Evolutionary conservation across 2,329 filamentous ascomycete species (phyloP).

Genomic region (Conoideocrella luteorostrata): DNA sequence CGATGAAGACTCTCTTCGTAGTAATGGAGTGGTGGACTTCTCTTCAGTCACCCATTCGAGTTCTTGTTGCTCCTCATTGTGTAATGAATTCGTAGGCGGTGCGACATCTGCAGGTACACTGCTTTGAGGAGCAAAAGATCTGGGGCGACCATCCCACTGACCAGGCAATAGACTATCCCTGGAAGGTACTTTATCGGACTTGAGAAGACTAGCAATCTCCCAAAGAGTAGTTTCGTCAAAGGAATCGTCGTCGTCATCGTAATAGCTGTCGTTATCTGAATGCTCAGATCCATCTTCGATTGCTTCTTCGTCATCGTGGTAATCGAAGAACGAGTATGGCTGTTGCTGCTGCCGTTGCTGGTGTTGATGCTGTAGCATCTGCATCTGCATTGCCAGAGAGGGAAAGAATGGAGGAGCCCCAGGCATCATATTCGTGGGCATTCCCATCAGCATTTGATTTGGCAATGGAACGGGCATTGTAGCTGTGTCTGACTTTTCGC

Average conservation of each 20-base stretch:
- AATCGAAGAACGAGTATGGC: slow-evolving; percentile 52
- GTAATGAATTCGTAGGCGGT: too few species aligned
- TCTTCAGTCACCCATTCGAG: neutral
- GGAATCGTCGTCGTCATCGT: slow-evolving; percentile 29
- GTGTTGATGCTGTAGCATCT: slow-evolving; percentile 19
- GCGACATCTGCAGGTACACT: neutral
- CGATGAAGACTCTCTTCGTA: neutral
- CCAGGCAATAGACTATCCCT: slow-evolving; percentile 43
- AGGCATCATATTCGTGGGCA: slow-evolving; percentile 44
- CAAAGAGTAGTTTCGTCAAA: slow-evolving; percentile 58
- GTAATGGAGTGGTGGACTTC: neutral
- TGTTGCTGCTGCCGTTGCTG: slow-evolving; percentile 27
- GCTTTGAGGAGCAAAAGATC: neutral
- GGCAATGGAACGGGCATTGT: slow-evolving; percentile 25
- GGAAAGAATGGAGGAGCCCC: slow-evolving; percentile 5
- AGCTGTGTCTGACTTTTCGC: slow-evolving; percentile 53
- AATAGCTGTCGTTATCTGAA: slow-evolving; percentile 19
- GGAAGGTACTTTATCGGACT: slow-evolving; percentile 45
- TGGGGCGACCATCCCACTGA: slow-evolving; percentile 12
- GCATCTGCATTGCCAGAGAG: slow-evolving; percentile 6
- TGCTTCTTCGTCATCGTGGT: slow-evolving; percentile 48
- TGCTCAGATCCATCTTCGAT: slow-evolving; percentile 16
- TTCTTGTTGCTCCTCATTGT: neutral
- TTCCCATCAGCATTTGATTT: slow-evolving; percentile 28
- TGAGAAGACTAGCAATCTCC: slow-evolving; percentile 56